These are phyloP conservation scores for Kandelia obovata DNA, from an alignment of 345 rosid genomes.

Conservation along the genomic window DNA sequence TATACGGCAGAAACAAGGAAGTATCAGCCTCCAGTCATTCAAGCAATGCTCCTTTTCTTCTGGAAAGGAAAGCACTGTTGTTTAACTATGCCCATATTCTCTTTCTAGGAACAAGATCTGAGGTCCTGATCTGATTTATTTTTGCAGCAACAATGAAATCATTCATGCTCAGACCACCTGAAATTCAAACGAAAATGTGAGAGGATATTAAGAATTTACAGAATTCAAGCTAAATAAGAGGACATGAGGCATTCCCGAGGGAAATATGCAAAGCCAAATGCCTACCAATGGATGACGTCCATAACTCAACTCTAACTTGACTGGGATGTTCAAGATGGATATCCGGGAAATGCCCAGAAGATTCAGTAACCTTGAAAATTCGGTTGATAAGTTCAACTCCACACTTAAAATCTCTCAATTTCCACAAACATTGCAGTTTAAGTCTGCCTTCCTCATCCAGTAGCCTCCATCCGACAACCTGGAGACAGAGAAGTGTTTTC, in stretches of 20 bases:
- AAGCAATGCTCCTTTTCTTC: neutral
- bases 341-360: conserved; percentile 72
- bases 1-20: neutral
- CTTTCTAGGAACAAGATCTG: conserved; percentile 78
- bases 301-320: conserved; percentile 84
- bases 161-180: conserved; percentile 89
- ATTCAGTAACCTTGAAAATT: conserved; percentile 55
- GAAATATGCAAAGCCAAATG: neutral
- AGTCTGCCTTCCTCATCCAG: conserved; percentile 64
- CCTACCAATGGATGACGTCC: conserved; percentile 73
- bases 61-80: neutral
- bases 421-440: conserved; percentile 86
- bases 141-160: conserved; percentile 91
- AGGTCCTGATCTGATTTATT: conserved; percentile 72
- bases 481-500: neutral
- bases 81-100: conserved; percentile 68
- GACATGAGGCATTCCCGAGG: neutral
- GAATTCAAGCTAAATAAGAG: neutral
- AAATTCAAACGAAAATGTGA: neutral
- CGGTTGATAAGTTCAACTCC: conserved; percentile 86
- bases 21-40: neutral
- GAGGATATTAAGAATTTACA: neutral
- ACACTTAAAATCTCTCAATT: conserved; percentile 63
- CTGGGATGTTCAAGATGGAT: conserved; percentile 65
- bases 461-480: conserved; percentile 93